Base-by-base conservation (phyloP, 192 early-diverging fungal species). In the Oehlia diaphana region DNA sequence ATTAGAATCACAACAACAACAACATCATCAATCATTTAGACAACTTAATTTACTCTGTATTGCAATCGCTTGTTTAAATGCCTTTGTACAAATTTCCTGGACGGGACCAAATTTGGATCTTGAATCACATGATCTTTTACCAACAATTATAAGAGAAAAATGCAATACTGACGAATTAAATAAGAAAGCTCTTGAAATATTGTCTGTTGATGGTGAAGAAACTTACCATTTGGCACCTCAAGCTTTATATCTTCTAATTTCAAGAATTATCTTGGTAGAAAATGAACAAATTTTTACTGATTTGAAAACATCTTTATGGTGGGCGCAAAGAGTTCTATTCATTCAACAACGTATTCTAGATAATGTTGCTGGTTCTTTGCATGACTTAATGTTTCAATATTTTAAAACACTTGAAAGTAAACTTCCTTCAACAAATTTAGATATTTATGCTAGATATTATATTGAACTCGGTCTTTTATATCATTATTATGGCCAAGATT, bases 71-170 rank as follows among this genome's bases (percentile, higher is more conserved):
- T 87, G 87, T 44, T 86, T 98, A n/a, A 90, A 92, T 39, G 85
- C 89, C 23, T 98, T 98, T 86, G 79, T 96, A 23, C 96, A 98
- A 85, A 85, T 88, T 44, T 91, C 89, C 73, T 97, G 94, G 94
- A 98, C 97, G 1, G 97, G 97, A 6, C 97, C 97, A 9, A 80
- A 85, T 8, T 63, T 97, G 13, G 82, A 83, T 12, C 82, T 93
- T 9, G 89, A 93, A 73, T 82, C 91, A 0, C 82, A 83, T 19
- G 80, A 87, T 12, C 63, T 95, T 13, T 79, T 98, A 12, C 92
- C 92, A 12, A 86, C 80, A 77, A 72, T 66, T 28, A 69, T 89
- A 69, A 73, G 84, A 71, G 47, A 68, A 81, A 6, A 79, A 31
- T 79, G 80, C 33, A 72, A 76, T 47, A 49, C 37, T 31, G 44